phyloP scores from a whole-genome alignment of 78 protist genomes.

The Blattamonas nauphoetae region DNA sequence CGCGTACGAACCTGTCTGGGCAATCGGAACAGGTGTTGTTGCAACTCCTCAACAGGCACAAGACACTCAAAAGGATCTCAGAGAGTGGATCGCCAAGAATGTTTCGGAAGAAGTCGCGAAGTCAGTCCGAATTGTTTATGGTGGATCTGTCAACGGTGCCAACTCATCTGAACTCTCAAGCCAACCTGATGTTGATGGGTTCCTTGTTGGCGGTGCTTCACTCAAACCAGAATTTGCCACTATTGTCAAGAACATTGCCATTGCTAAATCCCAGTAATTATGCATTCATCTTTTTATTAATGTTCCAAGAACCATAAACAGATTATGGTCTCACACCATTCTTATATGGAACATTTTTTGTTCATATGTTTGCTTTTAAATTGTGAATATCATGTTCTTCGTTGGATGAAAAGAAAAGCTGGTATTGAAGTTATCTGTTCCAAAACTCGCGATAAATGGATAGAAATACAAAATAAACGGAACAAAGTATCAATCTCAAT shows the following conservation, averaged over 20 bases:
- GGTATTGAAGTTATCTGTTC: too few relatives aligned
- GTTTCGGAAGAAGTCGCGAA: conserved; percentile 55
- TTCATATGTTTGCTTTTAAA: too few relatives aligned
- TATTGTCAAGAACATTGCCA: conserved; percentile 53
- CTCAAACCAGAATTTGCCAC: conserved; percentile 63
- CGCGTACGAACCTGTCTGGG: conserved; percentile 75
- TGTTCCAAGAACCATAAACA: too few relatives aligned
- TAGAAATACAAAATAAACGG: too few relatives aligned
- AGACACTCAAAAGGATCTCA: conserved; percentile 37
- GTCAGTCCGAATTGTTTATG: conserved; percentile 77
- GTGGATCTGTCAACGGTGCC: conserved; percentile 79
- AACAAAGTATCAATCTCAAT: too few relatives aligned
- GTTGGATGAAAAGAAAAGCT: too few relatives aligned
- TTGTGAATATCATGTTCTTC: too few relatives aligned
- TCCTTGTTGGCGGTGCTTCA: conserved; percentile 98
- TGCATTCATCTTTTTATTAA: too few relatives aligned
- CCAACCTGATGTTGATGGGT: conserved; percentile 88
- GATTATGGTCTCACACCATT: too few relatives aligned
- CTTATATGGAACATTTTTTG: too few relatives aligned
- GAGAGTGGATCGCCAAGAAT: conserved; percentile 46
- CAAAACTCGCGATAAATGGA: too few relatives aligned
- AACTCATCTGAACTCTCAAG: conserved; percentile 62
- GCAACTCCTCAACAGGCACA: conserved; percentile 91
- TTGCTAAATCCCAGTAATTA: neutral
- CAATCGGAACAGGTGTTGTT: conserved; percentile 95